A percentile compares a stretch with the other conserved stretches of the same genome.
These are phyloP conservation scores for Ophiosphaerella herpotricha DNA, from an alignment of 2,329 filamentous ascomycete species.

Conservation along the genomic window DNA sequence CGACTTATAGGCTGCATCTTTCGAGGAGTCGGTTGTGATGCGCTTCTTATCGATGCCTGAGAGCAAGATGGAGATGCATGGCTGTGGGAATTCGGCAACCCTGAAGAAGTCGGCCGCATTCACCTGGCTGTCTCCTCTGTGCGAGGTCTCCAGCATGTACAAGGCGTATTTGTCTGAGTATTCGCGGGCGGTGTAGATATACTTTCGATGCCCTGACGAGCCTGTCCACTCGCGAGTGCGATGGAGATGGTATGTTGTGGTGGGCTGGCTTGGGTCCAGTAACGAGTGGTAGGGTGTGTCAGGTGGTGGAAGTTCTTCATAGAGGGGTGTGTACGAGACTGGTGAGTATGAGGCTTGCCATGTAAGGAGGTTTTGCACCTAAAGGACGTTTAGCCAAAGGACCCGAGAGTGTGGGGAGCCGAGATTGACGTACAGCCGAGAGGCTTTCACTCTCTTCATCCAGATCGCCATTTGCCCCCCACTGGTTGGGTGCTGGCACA, in stretches of 20 bases:
- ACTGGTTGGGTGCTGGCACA: constrained; percentile 44
- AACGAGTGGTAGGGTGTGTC: constrained; percentile 42
- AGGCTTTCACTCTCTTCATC: constrained; percentile 45
- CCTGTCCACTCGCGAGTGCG: constrained; percentile 45
- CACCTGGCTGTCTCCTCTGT: constrained; percentile 40
- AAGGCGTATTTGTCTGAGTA: constrained; percentile 43
- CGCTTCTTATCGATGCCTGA: constrained; percentile 42
- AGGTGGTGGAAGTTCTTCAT: constrained; percentile 39
- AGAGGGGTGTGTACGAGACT: constrained; percentile 37
- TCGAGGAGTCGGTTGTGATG: constrained; percentile 23
- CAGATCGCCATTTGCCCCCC: constrained; percentile 44
- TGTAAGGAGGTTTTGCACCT: constrained; percentile 45
- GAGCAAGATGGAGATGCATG: constrained; percentile 40
- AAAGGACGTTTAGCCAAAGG: constrained; percentile 6
- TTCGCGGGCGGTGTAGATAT: constrained; percentile 44
- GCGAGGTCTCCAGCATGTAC: constrained; percentile 42
- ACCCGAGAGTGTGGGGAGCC: background rate
- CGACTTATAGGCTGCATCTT: constrained; percentile 42
- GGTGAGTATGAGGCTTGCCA: constrained; percentile 44
- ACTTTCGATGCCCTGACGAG: constrained; percentile 39
- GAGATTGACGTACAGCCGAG: constrained; percentile 34
- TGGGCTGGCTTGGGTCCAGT: constrained; percentile 39
- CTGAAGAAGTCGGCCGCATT: constrained; percentile 43
- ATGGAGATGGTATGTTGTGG: constrained; percentile 42
- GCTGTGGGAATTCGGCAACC: constrained; percentile 39